phyloP scores from a whole-genome alignment of 2,329 filamentous ascomycete genomes.

The Calonectria fujianensis region DNA sequence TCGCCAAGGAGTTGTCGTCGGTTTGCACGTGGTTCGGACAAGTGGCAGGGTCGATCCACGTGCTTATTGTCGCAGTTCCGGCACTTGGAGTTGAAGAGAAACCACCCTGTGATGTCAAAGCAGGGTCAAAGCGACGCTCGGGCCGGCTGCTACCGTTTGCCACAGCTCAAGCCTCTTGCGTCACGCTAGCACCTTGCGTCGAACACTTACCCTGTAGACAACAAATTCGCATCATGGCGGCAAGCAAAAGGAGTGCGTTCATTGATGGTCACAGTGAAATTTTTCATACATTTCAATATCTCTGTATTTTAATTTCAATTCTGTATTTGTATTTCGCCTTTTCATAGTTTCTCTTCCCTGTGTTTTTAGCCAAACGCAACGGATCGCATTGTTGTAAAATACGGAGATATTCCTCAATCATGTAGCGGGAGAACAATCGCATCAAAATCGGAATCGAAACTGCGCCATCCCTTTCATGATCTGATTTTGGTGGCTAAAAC shows the following conservation, averaged over 20 bases:
- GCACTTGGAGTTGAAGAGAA: not conserved
- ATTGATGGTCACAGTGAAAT: not conserved
- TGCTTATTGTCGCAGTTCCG: not conserved
- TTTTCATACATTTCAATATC: not conserved
- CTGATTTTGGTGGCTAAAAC: not conserved
- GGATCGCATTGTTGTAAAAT: too few species aligned
- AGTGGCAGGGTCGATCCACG: not conserved
- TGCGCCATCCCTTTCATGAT: not conserved
- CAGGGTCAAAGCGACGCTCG: slow-evolving; percentile 6
- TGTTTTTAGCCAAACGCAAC: too few species aligned
- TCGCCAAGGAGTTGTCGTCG: not conserved
- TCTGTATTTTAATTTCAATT: too few species aligned
- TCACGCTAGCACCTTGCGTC: not conserved
- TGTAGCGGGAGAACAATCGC: not conserved
- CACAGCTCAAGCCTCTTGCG: not conserved
- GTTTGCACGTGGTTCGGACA: not conserved
- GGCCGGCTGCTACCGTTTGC: not conserved
- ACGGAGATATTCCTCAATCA: too few species aligned
- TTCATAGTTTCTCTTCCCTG: too few species aligned
- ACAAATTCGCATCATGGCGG: not conserved
- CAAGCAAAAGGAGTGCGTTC: not conserved
- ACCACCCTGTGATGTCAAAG: not conserved
- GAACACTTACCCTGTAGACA: not conserved
- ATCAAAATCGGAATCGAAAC: not conserved
- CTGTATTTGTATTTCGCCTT: too few species aligned